These are phyloP conservation scores for Sugiyamaella novakii DNA, from an alignment of 1,139 yeast species.

Conservation along the genomic window DNA sequence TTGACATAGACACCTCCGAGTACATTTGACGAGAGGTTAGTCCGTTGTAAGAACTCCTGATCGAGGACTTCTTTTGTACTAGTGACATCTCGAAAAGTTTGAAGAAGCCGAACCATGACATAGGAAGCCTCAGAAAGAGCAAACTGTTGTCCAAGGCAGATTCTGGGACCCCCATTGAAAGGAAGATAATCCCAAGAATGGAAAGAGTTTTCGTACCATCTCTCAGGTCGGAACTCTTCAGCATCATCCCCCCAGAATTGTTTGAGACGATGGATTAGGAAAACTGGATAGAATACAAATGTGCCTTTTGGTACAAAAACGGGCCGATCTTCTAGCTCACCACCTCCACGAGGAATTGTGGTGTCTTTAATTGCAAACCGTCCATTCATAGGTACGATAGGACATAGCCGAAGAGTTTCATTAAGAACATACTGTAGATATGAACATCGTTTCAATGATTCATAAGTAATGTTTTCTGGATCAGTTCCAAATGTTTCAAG, in stretches of 20 bases:
- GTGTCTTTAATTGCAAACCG: conserved; percentile 52
- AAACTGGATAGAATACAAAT: conserved; percentile 50
- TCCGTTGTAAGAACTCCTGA: neutral
- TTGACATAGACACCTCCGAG: conserved; percentile 26
- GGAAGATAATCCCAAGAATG: conserved; percentile 55
- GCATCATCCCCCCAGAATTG: conserved; percentile 55
- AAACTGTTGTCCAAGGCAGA: conserved; percentile 62
- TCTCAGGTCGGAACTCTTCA: conserved; percentile 52
- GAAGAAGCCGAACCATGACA: conserved; percentile 48
- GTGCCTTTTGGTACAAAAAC: conserved; percentile 53
- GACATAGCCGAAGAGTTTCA: conserved; percentile 57
- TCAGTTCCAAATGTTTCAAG: conserved; percentile 35
- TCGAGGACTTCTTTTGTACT: conserved; percentile 9
- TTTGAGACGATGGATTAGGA: conserved; percentile 51
- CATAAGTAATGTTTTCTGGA: conserved; percentile 45
- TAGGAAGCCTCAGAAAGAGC: conserved; percentile 60
- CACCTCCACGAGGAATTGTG: conserved; percentile 57
- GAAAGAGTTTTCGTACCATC: conserved; percentile 45
- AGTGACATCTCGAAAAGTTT: conserved; percentile 32
- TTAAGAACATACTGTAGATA: conserved; percentile 53
- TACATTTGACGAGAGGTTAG: conserved; percentile 25
- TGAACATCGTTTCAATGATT: conserved; percentile 52
- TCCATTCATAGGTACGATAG: conserved; percentile 57
- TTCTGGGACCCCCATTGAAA: conserved; percentile 64
- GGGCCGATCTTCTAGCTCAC: conserved; percentile 48